Conservation (phyloP, 169 alveolate genomes). For the Cryptosporidium tyzzeri region DNA sequence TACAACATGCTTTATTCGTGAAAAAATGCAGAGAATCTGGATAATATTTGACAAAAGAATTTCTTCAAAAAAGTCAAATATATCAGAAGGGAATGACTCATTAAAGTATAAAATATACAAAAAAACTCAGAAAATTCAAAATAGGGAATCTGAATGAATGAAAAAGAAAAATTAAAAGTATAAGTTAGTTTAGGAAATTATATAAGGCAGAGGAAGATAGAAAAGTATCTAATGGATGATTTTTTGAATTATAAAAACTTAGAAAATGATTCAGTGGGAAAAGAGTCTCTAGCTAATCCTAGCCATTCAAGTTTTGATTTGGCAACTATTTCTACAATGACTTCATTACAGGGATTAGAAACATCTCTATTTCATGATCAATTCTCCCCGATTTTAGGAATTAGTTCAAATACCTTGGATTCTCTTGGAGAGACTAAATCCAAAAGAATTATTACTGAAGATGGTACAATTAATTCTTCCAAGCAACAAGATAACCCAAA, state of each 20-base stretch:
- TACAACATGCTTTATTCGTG: background rate
- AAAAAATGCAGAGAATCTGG: constrained; percentile 31
- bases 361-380: constrained; percentile 34
- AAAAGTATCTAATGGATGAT: constrained; percentile 18
- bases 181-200: background rate
- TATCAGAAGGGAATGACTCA: background rate
- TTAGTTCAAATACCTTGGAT: background rate
- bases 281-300: background rate
- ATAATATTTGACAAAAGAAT: background rate
- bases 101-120: background rate
- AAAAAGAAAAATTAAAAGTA: background rate
- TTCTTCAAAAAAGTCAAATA: too few relatives aligned
- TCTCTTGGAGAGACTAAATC: background rate
- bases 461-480: background rate
- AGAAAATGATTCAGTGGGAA: constrained; percentile 15
- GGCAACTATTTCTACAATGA: constrained; percentile 47
- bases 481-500: background rate
- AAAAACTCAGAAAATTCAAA: background rate
- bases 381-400: constrained; percentile 13
- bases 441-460: background rate
- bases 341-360: constrained; percentile 47
- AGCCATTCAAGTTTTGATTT: constrained; percentile 7
- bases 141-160: background rate
- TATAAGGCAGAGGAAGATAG: background rate
- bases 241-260: background rate